Evolutionary conservation across 2,329 filamentous ascomycete species (phyloP), one percentile per base, ranked within the genome.

Genomic region (Teratosphaeria nubilosa): DNA sequence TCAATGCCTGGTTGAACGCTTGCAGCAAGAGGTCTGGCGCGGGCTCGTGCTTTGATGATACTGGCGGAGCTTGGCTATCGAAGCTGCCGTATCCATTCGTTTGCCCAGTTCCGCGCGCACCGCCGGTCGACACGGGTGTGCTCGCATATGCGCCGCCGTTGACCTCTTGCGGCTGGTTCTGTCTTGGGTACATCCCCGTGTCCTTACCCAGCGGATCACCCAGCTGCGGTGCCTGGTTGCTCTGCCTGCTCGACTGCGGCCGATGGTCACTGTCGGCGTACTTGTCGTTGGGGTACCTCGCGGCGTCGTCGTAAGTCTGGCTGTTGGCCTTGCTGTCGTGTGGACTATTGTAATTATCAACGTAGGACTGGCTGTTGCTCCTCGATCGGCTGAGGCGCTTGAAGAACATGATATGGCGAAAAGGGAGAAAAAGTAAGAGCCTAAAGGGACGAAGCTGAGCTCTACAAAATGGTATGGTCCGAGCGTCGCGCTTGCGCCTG

Each of bases 1-100:
- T 70, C 37, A 81, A 70, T 14, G 78, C 77, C 66, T 79, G 76
- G 65, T 80, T 80, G 75, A 81, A 81, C 56, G 78, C 78, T 56
- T 75, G 75, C 27, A 76, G 73, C 25, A 81, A 70, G 52, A 80
- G 73, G 65, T 81, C 78, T 13, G 78, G 78, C 65, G 77, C 74
- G 22, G 76, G 71, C 65, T 78, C 76, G 24, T 63, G 62, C 58
- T 66, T 69, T 48, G 41, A 22, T 6, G 41, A 48, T n/a, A 16
- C 41, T n/a, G 41, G 41, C 24, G 53, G 30, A 16, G 30, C 20
- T 59, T 60, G 53, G 41, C 58, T 58, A 22, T 65, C 66, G 58
- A 66, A 68, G 56, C 59, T 59, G 53, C 61, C 62, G 55, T 66
- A 65, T 37, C 67, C 64, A 37, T 56, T 60, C 52, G 59, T 59